Conservation (phyloP, 2,329 filamentous ascomycete species). For the Juglanconis sp. region DNA sequence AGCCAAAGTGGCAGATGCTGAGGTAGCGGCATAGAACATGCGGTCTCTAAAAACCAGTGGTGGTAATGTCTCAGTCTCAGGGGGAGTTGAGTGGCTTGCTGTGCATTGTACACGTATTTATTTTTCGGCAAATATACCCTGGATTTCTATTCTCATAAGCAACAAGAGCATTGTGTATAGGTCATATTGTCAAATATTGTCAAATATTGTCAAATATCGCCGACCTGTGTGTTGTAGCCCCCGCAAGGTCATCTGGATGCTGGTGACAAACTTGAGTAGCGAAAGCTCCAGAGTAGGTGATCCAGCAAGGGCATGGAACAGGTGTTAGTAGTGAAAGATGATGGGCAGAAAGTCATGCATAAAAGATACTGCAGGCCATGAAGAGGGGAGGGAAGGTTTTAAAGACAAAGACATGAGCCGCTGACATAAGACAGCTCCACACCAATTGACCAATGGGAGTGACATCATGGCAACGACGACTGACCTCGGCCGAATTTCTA, state of each 20-base stretch:
- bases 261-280: too few relatives aligned
- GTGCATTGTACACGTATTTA: neutral
- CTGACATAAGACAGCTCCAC: constrained; percentile 6
- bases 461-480: constrained; percentile 8
- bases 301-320: too few relatives aligned
- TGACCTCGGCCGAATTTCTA: neutral
- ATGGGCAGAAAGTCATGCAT: too few relatives aligned
- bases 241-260: too few relatives aligned
- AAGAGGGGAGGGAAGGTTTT: too few relatives aligned
- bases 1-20: neutral
- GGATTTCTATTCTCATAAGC: neutral
- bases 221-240: too few relatives aligned
- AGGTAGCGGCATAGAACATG: neutral
- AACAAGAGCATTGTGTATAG: neutral
- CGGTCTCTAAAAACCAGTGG: neutral
- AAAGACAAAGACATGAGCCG: neutral
- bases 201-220: too few relatives aligned
- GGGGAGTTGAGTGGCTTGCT: neutral
- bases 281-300: too few relatives aligned
- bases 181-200: too few relatives aligned
- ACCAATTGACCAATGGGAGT: constrained; percentile 1
- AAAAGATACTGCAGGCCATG: too few relatives aligned
- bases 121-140: neutral
- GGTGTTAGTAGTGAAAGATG: too few relatives aligned
- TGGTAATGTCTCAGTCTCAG: neutral